Evolutionary conservation across 2,329 filamentous ascomycete genomes (phyloP), one percentile per base, ranked within the genome.

Genomic region (Acrocalymma vagum): DNA sequence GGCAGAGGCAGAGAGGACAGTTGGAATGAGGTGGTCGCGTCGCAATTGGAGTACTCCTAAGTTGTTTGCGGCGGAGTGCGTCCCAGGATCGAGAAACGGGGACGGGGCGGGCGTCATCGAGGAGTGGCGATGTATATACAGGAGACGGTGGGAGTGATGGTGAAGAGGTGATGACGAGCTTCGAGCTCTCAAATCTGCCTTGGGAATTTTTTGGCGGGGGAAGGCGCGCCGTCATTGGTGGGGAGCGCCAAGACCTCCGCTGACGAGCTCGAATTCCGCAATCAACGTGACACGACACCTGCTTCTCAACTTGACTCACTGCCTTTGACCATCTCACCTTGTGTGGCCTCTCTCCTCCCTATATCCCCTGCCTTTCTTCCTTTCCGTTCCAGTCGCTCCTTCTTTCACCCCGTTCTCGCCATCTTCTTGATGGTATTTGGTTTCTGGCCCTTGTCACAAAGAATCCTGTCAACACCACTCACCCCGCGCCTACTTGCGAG

Each of bases 11-110:
- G 68, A 59, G 53, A 80, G 63, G 47, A 88, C 84, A 17, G 91
- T 78, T 6, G 93, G 90, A 25, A 91, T 79, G 50, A 92, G 84
- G 48, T 87, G 86, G 70, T 97, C 92, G 72, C 92, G 87, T 47
- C 90, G 93, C 36, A 99, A 81, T 65, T 96, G 89, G 42, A 96
- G 79, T 48, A 97, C 87, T 17, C 91, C 88, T 29, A 97, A 81
- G 3, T 80, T 79, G 55, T 87, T 80, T 15, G 83, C 74, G 9
- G 78, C 74, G 4, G 92, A 85, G 14, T 74, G 71, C 3, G 77
- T 63, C 11, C 85, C 84, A 0, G 88, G 85, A 37, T 87, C 81
- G 25, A 97, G 79, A 58, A 99, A 97, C 0, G 91, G 87, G 8
- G 92, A 96, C 2, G 71, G 53, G 7, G 38, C 23, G 16, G 49